phyloP scores from a whole-genome alignment of 2,329 filamentous ascomycete genomes.

The Fonsecaea monophora region DNA sequence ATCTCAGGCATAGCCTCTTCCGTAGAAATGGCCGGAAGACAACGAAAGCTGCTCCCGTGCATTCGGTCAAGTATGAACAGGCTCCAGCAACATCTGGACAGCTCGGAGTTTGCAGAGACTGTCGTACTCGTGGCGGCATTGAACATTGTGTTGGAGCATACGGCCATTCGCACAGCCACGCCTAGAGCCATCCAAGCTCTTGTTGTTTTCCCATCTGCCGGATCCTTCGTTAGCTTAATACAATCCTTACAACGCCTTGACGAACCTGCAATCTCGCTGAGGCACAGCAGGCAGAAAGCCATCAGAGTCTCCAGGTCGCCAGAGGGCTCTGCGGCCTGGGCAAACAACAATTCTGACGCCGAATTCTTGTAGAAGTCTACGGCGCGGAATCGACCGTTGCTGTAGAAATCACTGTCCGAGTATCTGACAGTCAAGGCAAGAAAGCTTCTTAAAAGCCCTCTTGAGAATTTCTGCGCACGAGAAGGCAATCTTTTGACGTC shows the following conservation, averaged over 20 bases:
- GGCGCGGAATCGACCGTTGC: slow-evolving; percentile 38
- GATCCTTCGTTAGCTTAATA: neutral
- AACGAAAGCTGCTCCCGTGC: slow-evolving; percentile 33
- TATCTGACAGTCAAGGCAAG: slow-evolving; percentile 56
- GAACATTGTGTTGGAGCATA: slow-evolving; percentile 26
- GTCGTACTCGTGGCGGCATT: neutral
- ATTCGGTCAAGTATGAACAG: slow-evolving; percentile 36
- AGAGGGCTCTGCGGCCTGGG: slow-evolving; percentile 23
- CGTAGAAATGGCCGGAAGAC: slow-evolving; percentile 26
- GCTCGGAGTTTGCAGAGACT: slow-evolving; percentile 13
- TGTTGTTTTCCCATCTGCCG: slow-evolving; percentile 31
- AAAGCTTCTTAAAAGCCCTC: slow-evolving; percentile 48
- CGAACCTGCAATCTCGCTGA: slow-evolving; percentile 33
- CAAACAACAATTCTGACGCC: slow-evolving; percentile 34
- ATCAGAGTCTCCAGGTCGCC: slow-evolving; percentile 25
- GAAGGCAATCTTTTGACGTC: slow-evolving; percentile 33
- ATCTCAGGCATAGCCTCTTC: slow-evolving; percentile 30
- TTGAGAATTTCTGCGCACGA: slow-evolving; percentile 48
- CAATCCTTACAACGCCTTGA: neutral
- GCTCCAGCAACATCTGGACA: slow-evolving; percentile 35
- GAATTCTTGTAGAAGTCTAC: slow-evolving; percentile 48
- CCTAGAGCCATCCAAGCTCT: slow-evolving; percentile 35
- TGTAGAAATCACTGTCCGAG: slow-evolving; percentile 41
- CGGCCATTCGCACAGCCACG: slow-evolving; percentile 28
- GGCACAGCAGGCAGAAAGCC: slow-evolving; percentile 34